Conservation (phyloP, 441 rosid genomes). For the Adansonia gregorii region DNA sequence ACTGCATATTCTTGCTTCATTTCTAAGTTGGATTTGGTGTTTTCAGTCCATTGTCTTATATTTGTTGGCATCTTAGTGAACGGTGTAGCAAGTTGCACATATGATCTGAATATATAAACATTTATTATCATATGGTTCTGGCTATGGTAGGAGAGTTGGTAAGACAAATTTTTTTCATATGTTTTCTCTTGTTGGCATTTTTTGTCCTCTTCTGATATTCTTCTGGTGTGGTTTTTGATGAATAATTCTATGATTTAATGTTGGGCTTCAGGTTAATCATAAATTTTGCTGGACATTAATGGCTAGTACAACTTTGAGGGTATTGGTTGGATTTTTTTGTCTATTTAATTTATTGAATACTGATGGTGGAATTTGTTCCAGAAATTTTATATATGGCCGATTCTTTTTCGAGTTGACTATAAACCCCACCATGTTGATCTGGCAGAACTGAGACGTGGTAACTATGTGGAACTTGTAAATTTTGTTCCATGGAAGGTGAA, state of each 20-base stretch:
- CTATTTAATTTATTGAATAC: slow-evolving; percentile 37
- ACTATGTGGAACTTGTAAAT: slow-evolving; percentile 91
- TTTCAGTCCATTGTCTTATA: neutral
- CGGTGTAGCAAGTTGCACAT: slow-evolving; percentile 5
- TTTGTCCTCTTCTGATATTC: neutral
- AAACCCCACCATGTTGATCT: slow-evolving; percentile 83
- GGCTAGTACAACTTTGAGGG: neutral
- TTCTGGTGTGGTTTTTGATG: slow-evolving; percentile 18
- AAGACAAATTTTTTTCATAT: neutral
- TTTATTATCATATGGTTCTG: neutral
- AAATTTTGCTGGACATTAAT: slow-evolving; percentile 14
- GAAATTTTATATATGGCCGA: slow-evolving; percentile 90
- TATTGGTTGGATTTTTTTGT: slow-evolving; percentile 25
- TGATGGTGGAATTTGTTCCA: slow-evolving; percentile 52
- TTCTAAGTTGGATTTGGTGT: slow-evolving; percentile 16
- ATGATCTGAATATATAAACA: neutral
- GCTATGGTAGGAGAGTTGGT: slow-evolving; percentile 2
- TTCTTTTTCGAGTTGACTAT: slow-evolving; percentile 89
- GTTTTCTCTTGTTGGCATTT: slow-evolving; percentile 9
- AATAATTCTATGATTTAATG: neutral
- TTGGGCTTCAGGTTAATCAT: neutral
- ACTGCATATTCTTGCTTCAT: slow-evolving; percentile 22
- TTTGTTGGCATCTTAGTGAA: slow-evolving; percentile 17
- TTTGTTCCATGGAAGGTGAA: slow-evolving; percentile 97
- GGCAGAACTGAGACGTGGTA: slow-evolving; percentile 89